Evolutionary conservation across 345 rosid species (phyloP).

Genomic region (Syzygium grande): DNA sequence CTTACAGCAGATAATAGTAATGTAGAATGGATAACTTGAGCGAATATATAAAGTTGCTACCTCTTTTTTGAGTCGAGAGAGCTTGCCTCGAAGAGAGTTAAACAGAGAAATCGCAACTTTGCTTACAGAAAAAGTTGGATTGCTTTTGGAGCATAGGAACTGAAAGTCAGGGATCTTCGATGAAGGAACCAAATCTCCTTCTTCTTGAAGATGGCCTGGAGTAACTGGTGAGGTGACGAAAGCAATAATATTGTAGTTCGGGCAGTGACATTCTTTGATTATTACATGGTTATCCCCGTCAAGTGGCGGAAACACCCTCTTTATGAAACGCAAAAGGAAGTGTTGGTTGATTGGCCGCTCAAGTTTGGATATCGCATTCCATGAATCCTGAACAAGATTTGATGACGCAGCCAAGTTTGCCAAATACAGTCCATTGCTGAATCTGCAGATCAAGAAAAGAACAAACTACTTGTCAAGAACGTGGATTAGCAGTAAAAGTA

Average conservation of each 20-base stretch:
- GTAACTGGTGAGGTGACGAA: conserved; percentile 22
- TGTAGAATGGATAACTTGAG: not conserved
- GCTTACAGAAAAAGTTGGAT: conserved; percentile 26
- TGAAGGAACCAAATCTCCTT: conserved; percentile 16
- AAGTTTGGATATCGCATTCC: conserved; percentile 19
- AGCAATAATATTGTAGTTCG: conserved; percentile 17
- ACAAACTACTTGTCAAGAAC: not conserved
- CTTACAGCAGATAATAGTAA: not conserved
- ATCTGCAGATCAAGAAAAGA: conserved; percentile 10
- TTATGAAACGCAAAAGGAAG: too few relatives aligned
- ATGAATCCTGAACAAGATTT: conserved; percentile 28
- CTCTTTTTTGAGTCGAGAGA: conserved; percentile 24
- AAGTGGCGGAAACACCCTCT: too few relatives aligned
- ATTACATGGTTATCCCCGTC: not conserved
- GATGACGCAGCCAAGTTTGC: conserved; percentile 43
- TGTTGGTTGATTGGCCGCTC: not conserved
- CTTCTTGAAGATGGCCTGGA: conserved; percentile 2
- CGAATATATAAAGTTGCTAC: conserved; percentile 9
- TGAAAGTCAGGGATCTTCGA: conserved; percentile 13
- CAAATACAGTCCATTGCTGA: conserved; percentile 21
- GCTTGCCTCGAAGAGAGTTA: conserved; percentile 1
- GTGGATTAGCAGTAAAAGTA: not conserved
- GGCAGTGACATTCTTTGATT: conserved; percentile 1
- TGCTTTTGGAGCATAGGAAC: conserved; percentile 27
- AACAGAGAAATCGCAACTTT: conserved; percentile 33